A percentile compares a stretch with the other conserved stretches of the same genome.
These are phyloP conservation scores for Globisporangium okanoganense DNA, from an alignment of 352 stramenopile species.

Conservation along the genomic window DNA sequence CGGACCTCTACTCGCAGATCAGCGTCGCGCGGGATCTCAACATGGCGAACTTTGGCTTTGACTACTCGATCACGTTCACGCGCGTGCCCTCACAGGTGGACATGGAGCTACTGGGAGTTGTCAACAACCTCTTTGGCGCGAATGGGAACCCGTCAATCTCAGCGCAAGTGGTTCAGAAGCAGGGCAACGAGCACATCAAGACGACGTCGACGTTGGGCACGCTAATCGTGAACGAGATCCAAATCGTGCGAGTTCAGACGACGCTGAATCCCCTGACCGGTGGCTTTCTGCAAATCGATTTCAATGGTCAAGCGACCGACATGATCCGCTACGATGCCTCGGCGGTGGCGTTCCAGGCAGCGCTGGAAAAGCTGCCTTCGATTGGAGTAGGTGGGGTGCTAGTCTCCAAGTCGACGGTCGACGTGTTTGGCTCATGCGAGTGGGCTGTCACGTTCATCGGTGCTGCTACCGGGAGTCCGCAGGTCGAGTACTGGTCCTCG, in stretches of 20 bases:
- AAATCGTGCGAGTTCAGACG: slow-evolving; percentile 56
- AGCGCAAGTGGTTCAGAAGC: slow-evolving; percentile 23
- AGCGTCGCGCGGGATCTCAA: slow-evolving; percentile 50
- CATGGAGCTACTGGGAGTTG: slow-evolving; percentile 27
- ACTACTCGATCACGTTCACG: slow-evolving; percentile 71
- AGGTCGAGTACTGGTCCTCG: slow-evolving; percentile 72
- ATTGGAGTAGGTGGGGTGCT: slow-evolving; percentile 38
- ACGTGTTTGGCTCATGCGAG: slow-evolving; percentile 28
- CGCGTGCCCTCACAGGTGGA: slow-evolving; percentile 33
- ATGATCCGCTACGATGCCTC: slow-evolving; percentile 65
- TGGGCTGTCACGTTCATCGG: slow-evolving; percentile 67
- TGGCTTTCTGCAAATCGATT: slow-evolving; percentile 67
- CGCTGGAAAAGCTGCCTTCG: slow-evolving; percentile 59
- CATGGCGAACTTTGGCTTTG: slow-evolving; percentile 53
- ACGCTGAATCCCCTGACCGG: slow-evolving; percentile 27
- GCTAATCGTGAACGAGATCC: slow-evolving; percentile 64
- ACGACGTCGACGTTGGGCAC: slow-evolving; percentile 47
- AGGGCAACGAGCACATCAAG: slow-evolving; percentile 69
- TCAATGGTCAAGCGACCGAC: slow-evolving; percentile 55
- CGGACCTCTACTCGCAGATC: slow-evolving; percentile 24
- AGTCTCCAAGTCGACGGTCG: slow-evolving; percentile 32
- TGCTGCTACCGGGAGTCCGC: slow-evolving; percentile 27
- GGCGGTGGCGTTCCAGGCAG: slow-evolving; percentile 36
- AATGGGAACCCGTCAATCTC: slow-evolving; percentile 37
- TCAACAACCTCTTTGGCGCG: slow-evolving; percentile 68